Evolutionary conservation across 495 filamentous ascomycete genomes (phyloP).

Genomic region (Staphylotrichum longicolle): DNA sequence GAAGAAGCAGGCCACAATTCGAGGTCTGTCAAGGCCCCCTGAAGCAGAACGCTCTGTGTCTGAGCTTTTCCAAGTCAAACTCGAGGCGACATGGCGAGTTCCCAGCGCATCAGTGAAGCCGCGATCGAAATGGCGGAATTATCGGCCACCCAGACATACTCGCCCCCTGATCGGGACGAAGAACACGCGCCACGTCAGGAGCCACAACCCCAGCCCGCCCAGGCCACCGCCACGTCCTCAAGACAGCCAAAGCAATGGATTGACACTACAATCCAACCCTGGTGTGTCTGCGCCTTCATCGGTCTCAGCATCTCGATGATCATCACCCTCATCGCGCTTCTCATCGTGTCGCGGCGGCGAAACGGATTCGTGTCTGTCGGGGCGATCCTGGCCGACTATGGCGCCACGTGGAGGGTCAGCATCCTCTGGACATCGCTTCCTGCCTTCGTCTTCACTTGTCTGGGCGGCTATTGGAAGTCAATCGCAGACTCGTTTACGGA

Average conservation of each 20-base stretch:
- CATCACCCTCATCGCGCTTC: slow-evolving; percentile 1
- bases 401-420: not conserved
- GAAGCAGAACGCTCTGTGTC: too few relatives aligned
- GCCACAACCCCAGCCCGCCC: too few relatives aligned
- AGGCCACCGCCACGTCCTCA: not conserved
- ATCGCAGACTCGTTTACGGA: not conserved
- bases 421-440: not conserved
- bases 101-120: too few relatives aligned
- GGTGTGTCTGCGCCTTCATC: not conserved
- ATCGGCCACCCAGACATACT: too few relatives aligned
- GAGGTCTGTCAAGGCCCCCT: too few relatives aligned
- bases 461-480: not conserved
- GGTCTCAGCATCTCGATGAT: not conserved
- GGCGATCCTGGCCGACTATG: not conserved
- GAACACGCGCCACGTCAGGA: not conserved
- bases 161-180: too few relatives aligned
- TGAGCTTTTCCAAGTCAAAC: too few relatives aligned
- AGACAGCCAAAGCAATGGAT: not conserved
- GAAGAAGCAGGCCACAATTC: too few relatives aligned
- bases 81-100: too few relatives aligned
- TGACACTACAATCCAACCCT: not conserved
- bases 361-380: not conserved
- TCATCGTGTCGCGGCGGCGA: not conserved
- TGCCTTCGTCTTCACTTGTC: not conserved
- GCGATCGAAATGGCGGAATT: too few relatives aligned